Conservation (phyloP, 2,329 filamentous ascomycete genomes). For the Remersonia thermophila region DNA sequence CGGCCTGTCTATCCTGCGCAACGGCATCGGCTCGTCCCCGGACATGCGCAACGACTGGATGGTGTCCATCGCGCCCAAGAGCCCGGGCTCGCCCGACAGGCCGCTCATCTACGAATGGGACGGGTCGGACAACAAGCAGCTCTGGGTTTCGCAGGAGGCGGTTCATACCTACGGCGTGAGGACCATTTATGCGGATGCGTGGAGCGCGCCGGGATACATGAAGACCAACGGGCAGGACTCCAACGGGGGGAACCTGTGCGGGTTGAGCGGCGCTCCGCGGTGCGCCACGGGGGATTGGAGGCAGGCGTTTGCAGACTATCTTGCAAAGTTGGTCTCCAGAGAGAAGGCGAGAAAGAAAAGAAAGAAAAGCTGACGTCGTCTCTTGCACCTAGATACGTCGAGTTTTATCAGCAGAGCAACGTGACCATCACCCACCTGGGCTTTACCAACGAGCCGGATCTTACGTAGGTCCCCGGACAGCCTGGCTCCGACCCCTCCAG, state of each 20-base stretch:
- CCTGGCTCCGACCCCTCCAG: too few species aligned
- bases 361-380: neutral
- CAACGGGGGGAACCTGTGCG: slow-evolving; percentile 21
- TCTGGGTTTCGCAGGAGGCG: slow-evolving; percentile 31
- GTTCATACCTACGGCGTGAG: slow-evolving; percentile 28
- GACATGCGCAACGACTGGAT: slow-evolving; percentile 24
- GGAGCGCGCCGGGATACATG: slow-evolving; percentile 24
- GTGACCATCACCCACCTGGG: slow-evolving; percentile 23
- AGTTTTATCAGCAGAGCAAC: slow-evolving; percentile 21
- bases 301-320: slow-evolving; percentile 26
- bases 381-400: slow-evolving; percentile 24
- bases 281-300: slow-evolving; percentile 25
- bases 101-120: slow-evolving; percentile 23
- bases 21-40: slow-evolving; percentile 28
- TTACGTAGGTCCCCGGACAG: slow-evolving; percentile 3
- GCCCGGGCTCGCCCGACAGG: slow-evolving; percentile 20
- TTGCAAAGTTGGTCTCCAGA: slow-evolving; percentile 17
- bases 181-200: slow-evolving; percentile 30
- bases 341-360: neutral
- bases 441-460: slow-evolving; percentile 26
- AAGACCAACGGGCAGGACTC: slow-evolving; percentile 23
- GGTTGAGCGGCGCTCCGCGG: slow-evolving; percentile 19
- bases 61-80: slow-evolving; percentile 24
- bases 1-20: slow-evolving; percentile 28
- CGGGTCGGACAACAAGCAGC: slow-evolving; percentile 25